Base-by-base conservation (phyloP, 495 filamentous ascomycete genomes). In the Annulohypoxylon bovei region DNA sequence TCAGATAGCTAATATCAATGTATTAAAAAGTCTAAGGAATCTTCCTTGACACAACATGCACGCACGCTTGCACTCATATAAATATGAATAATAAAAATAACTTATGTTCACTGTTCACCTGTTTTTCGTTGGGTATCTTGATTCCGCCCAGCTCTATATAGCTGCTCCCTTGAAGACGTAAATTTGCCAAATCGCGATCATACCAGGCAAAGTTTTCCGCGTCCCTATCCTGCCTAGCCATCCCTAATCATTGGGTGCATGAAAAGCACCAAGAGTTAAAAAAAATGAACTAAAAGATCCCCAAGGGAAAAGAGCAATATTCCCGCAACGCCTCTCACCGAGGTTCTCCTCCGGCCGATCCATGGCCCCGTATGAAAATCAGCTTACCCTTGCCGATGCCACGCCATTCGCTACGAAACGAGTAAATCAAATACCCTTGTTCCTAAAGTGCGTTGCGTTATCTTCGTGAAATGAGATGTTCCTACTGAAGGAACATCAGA, bases 111-210 rank as follows among this genome's bases (percentile, higher is more conserved):
- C 46, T 63, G 20, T 64, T 60, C 35, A 18, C 53, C 69, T 49
- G 14, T 72, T 58, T 55, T 62, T 72, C 67, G 55, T 57, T 33
- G 68, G 68, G 68, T 71, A 71, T 71, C 68, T 59, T 72, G 25
- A 67, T 32, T 59, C 64, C 42, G 32, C 44, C 62, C 57, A 67
- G 68, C 62, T 49, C 64, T 72, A 67, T 72, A 72, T 72, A 72
- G 64, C 64, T 32, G 63, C 32, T 59, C 27, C 44, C 49, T 37
- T 42, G 8, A 66, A 37, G 23, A 57, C 12, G n/a, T 37, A 56
- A n/a, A 35, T 23, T n/a, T 32, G 9, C 53, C 47, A 32, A n/a
- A 30, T 44, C 39, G 37, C n/a, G 7, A 14, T n/a, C 18, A 18
- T 42, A n/a, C 33, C 20, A 39, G 40, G 6, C 6, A 66, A 61